Evolutionary conservation across 2,329 filamentous ascomycete genomes (phyloP).

Genomic region (Trichophyton mentagrophytes): DNA sequence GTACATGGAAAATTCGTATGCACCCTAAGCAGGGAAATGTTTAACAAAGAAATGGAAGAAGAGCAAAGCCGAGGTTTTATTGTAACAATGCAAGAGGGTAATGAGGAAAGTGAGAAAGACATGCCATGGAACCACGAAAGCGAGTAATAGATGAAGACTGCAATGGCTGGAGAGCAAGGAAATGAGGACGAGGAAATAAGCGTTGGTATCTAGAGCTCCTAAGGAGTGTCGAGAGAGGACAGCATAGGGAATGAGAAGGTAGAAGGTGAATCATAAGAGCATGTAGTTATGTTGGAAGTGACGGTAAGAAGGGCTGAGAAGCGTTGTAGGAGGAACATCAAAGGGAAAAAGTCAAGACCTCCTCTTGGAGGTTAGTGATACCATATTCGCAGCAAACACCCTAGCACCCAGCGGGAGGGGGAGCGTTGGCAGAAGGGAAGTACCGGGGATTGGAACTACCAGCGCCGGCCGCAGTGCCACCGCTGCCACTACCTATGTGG

Average conservation of each 20-base stretch:
- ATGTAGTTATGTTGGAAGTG: constrained; percentile 4
- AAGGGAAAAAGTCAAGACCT: neutral
- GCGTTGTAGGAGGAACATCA: neutral
- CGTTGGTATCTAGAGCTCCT: neutral
- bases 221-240: neutral
- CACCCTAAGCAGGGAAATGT: constrained; percentile 10
- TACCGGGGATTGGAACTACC: constrained; percentile 18
- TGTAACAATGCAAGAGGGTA: neutral
- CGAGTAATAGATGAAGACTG: constrained; percentile 1
- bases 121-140: constrained; percentile 3
- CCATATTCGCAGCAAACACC: constrained; percentile 14
- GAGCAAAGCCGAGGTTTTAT: constrained; percentile 2
- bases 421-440: constrained; percentile 19
- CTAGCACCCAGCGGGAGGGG: constrained; percentile 27
- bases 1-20: constrained; percentile 16
- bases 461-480: constrained; percentile 16
- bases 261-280: neutral
- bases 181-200: neutral
- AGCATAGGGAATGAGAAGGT: neutral
- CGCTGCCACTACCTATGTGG: constrained; percentile 26
- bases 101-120: neutral
- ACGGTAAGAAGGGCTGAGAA: constrained; percentile 1
- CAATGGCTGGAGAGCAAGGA: neutral
- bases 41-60: constrained; percentile 1
- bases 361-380: neutral